phyloP scores from a whole-genome alignment of 1,284 basidiomycete species.

The Stygiomarasmius scandens region DNA sequence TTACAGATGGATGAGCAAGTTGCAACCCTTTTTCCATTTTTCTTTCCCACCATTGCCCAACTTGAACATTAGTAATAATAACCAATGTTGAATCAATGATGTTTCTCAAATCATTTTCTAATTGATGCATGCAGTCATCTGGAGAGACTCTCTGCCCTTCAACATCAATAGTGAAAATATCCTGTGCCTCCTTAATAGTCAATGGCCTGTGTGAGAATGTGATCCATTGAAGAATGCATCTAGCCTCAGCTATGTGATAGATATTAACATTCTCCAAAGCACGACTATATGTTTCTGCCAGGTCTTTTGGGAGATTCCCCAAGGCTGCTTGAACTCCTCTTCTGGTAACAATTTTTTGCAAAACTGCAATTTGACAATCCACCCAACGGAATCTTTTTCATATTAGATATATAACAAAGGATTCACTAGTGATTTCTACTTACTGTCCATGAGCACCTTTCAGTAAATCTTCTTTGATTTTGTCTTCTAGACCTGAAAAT shows the following conservation, averaged over 20 bases:
- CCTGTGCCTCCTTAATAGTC: background rate
- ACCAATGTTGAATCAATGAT: slow-evolving; percentile 4
- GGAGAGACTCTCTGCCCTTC: background rate
- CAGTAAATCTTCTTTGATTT: background rate
- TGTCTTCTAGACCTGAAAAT: background rate
- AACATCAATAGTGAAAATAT: background rate
- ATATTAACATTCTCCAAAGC: background rate
- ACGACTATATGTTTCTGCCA: background rate
- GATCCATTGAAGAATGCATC: background rate
- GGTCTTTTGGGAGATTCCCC: background rate
- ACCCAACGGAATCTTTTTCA: background rate
- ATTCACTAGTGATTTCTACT: background rate
- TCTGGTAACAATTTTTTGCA: background rate
- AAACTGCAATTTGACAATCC: slow-evolving; percentile 1
- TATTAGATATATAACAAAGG: background rate
- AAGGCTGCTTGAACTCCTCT: background rate
- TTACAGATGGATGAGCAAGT: slow-evolving; percentile 10
- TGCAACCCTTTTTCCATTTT: background rate
- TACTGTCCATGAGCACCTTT: background rate
- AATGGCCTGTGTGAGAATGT: background rate
- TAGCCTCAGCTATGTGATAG: background rate
- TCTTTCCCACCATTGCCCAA: background rate
- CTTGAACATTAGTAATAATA: background rate
- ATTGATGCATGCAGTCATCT: background rate
- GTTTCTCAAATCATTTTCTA: background rate